Percentiles rank a stretch among this genome's conserved stretches.
Conservation (phyloP, 1,284 basidiomycete species). For the Fomitopsis palustris region DNA sequence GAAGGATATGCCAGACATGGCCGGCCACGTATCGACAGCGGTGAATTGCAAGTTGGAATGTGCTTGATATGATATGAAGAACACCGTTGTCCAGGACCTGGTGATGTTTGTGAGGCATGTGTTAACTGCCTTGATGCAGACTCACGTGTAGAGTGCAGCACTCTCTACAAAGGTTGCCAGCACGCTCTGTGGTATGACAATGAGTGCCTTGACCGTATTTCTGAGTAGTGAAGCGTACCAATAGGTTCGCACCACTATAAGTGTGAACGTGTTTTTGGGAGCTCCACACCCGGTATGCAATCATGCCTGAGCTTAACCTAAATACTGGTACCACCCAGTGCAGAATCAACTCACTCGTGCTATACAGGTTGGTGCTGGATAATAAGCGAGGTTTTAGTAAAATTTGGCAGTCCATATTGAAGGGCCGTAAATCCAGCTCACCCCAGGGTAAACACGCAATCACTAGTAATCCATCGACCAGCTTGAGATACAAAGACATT, state of each 20-base stretch:
- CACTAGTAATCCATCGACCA: constrained; percentile 30
- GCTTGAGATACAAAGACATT: constrained; percentile 27
- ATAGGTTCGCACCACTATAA: not conserved
- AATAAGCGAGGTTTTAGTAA: not conserved
- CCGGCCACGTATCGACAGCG: not conserved
- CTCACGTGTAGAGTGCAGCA: constrained; percentile 2
- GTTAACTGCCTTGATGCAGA: not conserved
- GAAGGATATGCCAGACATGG: not conserved
- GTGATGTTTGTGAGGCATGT: not conserved
- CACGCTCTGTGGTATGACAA: not conserved
- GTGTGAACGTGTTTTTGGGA: not conserved
- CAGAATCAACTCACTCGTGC: not conserved
- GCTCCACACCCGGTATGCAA: not conserved
- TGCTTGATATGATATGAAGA: not conserved
- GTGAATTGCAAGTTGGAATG: not conserved
- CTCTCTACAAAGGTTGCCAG: not conserved
- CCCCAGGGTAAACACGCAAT: not conserved
- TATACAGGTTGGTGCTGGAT: constrained; percentile 3
- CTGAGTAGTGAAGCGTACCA: not conserved
- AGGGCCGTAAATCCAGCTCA: too few species aligned
- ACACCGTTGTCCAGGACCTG: not conserved
- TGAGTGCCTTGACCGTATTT: not conserved
- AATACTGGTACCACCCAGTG: too few species aligned
- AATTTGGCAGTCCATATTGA: too few species aligned
- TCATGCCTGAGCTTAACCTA: not conserved